Conservation (phyloP, 208 protist genomes). For the Leishmania amazonensis region DNA sequence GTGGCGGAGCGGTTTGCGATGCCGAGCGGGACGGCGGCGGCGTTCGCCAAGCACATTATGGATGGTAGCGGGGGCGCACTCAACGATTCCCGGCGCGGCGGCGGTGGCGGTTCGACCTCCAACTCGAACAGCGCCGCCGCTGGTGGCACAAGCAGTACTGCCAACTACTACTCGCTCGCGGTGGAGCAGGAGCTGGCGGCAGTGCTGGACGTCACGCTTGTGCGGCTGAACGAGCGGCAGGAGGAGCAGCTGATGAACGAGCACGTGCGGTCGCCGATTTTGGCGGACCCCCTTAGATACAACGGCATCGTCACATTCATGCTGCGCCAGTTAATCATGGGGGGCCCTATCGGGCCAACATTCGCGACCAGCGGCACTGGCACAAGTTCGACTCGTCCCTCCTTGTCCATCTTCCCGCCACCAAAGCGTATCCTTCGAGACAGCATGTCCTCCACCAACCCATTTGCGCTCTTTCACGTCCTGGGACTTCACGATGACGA, state of each 20-base stretch:
- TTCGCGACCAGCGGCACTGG: not conserved
- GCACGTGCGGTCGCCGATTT: conserved; percentile 56
- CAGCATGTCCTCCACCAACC: conserved; percentile 40
- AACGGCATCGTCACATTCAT: conserved; percentile 76
- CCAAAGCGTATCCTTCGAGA: conserved; percentile 41
- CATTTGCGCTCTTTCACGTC: conserved; percentile 63
- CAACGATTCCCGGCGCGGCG: not conserved
- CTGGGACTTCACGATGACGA: conserved; percentile 80
- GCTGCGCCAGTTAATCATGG: conserved; percentile 55
- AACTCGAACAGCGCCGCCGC: conserved; percentile 33
- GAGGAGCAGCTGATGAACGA: conserved; percentile 79
- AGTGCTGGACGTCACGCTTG: conserved; percentile 60
- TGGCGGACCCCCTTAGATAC: conserved; percentile 66
- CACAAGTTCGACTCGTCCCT: not conserved
- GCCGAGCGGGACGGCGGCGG: conserved; percentile 34
- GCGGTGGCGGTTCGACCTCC: conserved; percentile 2
- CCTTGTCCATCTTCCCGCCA: not conserved
- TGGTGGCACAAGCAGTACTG: conserved; percentile 21
- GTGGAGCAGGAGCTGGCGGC: conserved; percentile 62
- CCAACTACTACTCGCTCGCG: conserved; percentile 50
- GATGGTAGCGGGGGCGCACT: conserved; percentile 6
- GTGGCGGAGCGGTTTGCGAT: conserved; percentile 76
- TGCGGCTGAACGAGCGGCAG: conserved; percentile 78
- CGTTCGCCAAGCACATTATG: conserved; percentile 39
- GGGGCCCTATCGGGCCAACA: not conserved